Conservation (phyloP, 148 eudicot species). For the Chenopodium berlandieri region DNA sequence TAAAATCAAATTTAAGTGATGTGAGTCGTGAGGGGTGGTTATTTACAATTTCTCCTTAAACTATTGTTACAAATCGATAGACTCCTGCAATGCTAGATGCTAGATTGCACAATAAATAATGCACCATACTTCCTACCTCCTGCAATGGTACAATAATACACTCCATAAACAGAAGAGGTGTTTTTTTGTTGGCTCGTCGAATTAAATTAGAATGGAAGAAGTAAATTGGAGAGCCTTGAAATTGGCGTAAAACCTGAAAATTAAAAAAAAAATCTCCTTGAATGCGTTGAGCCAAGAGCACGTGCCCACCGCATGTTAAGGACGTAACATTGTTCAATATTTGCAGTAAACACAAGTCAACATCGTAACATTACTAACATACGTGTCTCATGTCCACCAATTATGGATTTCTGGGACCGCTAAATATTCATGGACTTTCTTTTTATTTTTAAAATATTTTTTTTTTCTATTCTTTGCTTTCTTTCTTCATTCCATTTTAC, state of each 20-base stretch:
- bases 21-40: too few relatives aligned
- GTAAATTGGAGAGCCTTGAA: neutral
- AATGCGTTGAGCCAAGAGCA: neutral
- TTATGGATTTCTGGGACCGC: neutral
- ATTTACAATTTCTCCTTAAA: too few relatives aligned
- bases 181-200: neutral
- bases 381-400: constrained; percentile 3
- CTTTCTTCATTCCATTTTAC: too few relatives aligned
- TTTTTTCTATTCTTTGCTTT: too few relatives aligned
- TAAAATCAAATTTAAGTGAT: too few relatives aligned
- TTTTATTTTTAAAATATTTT: too few relatives aligned
- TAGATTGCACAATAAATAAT: too few relatives aligned
- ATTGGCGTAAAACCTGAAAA: neutral
- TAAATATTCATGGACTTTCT: too few relatives aligned
- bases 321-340: neutral
- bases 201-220: neutral
- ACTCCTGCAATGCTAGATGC: too few relatives aligned
- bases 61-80: too few relatives aligned
- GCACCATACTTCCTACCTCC: too few relatives aligned
- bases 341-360: neutral
- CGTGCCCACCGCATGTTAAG: neutral
- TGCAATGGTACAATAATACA: neutral
- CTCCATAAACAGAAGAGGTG: neutral
- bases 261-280: neutral
- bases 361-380: neutral